Base-by-base conservation (phyloP, 106 monocot genomes). In the Alisma plantagoaquatica region DNA sequence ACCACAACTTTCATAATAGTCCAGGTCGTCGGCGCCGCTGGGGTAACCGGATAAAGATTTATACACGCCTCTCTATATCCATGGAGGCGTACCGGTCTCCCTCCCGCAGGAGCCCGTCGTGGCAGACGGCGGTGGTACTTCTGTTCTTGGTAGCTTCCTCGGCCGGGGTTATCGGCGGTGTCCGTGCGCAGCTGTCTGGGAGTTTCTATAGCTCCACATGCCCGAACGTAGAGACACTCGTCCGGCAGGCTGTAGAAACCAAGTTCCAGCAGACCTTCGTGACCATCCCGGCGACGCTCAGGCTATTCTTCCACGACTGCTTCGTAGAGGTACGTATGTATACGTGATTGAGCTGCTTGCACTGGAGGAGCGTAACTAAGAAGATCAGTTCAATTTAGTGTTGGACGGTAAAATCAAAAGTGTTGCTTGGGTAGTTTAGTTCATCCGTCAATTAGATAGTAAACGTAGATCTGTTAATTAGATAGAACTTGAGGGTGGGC, bases 221-320 rank as follows among this genome's bases (percentile, higher is more conserved):
- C 54, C 76, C 81, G 0, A 46, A 64, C 16, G 76, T 76, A 2
- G 68, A 81, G 43, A 19, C 57, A 4, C 69, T 81, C 14, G 81
- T 81, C 27, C 24, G 64, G 32, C 31, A 60, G 4, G 59, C 64
- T 12, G 81, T 81, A 31, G 17, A 22, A 60, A 31, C 21, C 72
- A 81, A 81, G 67, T 29, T 76, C 10, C 58, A 46, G 5, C 43
- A 72, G 59, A 81, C 81, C 1, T 56, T 73, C 44, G 72, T 76
- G 20, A 81, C 81, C 21, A 54, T 76, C 21, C 76, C 81, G 0
- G 72, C 69, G 10, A 76, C 75, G 3, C 68, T 81, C n/a, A 52
- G 81, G 17, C 63, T 81, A 28, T 72, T 72, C 76, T 81, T 81
- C 68, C 81, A 81, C 21, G 76, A 81, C 33, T 68, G 72, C 64